These are phyloP conservation scores for Tothia fuscella DNA, from an alignment of 2,329 filamentous ascomycete species.

Conservation along the genomic window DNA sequence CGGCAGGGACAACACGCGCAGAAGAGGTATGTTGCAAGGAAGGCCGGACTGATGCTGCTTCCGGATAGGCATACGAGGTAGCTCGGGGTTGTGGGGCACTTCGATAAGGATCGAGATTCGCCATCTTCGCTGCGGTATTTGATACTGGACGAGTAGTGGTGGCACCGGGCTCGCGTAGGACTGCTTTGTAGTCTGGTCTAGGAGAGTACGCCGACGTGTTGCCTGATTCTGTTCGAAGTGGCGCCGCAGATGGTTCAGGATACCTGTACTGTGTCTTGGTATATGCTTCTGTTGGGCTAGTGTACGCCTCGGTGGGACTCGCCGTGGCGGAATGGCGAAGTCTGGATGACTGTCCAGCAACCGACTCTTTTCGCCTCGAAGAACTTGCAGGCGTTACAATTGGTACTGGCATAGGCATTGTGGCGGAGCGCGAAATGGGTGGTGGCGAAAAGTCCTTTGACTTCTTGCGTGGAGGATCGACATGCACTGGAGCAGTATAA, in stretches of 20 bases:
- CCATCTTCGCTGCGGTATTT: conserved; percentile 8
- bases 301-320: conserved; percentile 1
- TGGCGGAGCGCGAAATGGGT: conserved; percentile 1
- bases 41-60: background rate
- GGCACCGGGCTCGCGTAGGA: background rate
- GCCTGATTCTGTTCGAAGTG: background rate
- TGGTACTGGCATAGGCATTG: background rate
- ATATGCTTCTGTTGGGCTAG: conserved; percentile 5
- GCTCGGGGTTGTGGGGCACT: background rate
- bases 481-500: conserved; percentile 1
- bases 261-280: conserved; percentile 7
- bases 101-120: conserved; percentile 5
- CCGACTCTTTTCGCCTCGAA: background rate
- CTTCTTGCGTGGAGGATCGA: background rate
- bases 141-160: background rate
- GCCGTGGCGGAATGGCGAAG: background rate
- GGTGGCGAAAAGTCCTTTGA: conserved; percentile 1
- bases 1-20: conserved; percentile 1
- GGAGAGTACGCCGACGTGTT: too few species aligned
- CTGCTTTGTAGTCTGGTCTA: conserved; percentile 6
- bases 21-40: background rate
- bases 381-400: too few species aligned
- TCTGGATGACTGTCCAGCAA: conserved; percentile 1
- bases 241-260: background rate
- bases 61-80: background rate